phyloP scores from a whole-genome alignment of 371 early-diverging fungal species.

The Mucor irregularis region DNA sequence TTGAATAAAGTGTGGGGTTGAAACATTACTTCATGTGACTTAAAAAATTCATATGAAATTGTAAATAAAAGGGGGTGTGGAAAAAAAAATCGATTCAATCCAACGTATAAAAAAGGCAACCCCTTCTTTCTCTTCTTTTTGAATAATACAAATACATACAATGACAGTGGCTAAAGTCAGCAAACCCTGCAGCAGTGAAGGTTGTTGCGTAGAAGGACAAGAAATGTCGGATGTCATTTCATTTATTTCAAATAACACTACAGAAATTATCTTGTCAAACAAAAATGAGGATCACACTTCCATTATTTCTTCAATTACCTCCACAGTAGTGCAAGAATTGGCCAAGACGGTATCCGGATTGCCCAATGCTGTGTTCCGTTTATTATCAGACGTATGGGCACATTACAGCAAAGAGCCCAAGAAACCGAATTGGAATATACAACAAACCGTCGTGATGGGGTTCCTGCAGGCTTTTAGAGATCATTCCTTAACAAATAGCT shows the following conservation, averaged over 20 bases:
- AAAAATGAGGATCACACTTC: not conserved
- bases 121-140: constrained; percentile 1
- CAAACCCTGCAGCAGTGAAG: constrained; percentile 13
- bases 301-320: not conserved
- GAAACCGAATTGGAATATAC: constrained; percentile 42
- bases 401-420: constrained; percentile 31
- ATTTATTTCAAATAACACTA: not conserved
- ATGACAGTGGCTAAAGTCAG: not conserved
- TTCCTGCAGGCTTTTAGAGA: constrained; percentile 38
- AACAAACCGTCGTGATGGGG: constrained; percentile 35
- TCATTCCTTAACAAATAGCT: constrained; percentile 28
- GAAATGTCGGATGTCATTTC: not conserved
- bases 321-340: constrained; percentile 20
- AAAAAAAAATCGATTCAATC: constrained; percentile 1
- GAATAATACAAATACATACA: not conserved
- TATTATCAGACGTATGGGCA: constrained; percentile 27
- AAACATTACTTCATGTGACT: constrained; percentile 6
- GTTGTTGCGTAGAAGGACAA: constrained; percentile 8
- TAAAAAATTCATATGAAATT: constrained; percentile 20
- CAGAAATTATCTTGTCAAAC: constrained; percentile 2
- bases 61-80: not conserved
- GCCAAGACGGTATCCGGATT: constrained; percentile 18
- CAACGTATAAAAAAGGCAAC: not conserved
- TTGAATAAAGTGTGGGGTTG: constrained; percentile 19
- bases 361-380: constrained; percentile 18